Conservation (phyloP, 1,284 basidiomycete species). For the Thelephora terrestris region DNA sequence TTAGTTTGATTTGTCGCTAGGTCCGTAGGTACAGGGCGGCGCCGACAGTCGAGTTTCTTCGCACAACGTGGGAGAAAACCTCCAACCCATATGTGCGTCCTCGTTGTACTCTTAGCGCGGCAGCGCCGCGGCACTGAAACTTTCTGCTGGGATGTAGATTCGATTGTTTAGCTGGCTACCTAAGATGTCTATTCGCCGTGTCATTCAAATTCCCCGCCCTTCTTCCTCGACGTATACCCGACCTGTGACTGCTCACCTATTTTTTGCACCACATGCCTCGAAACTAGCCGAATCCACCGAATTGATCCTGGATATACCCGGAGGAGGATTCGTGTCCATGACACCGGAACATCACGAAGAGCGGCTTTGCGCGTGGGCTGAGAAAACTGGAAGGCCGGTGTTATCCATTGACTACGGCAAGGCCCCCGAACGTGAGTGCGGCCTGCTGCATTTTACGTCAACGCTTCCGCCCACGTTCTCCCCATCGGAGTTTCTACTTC, state of each 20-base stretch:
- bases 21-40: conserved; percentile 85
- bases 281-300: conserved; percentile 66
- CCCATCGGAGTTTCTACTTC: too few relatives aligned
- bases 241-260: conserved; percentile 80
- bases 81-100: conserved; percentile 76
- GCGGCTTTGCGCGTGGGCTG: conserved; percentile 81
- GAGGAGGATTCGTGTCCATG: conserved; percentile 96
- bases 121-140: background rate
- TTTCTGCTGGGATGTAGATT: conserved; percentile 35
- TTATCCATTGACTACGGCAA: conserved; percentile 92
- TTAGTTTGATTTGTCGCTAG: conserved; percentile 29
- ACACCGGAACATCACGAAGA: conserved; percentile 93
- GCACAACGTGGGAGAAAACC: conserved; percentile 95
- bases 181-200: conserved; percentile 57
- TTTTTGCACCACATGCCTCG: conserved; percentile 65
- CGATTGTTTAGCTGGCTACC: conserved; percentile 54
- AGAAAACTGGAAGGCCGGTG: conserved; percentile 70
- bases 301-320: conserved; percentile 86
- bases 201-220: conserved; percentile 78
- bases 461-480: background rate
- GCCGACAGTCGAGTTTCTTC: conserved; percentile 92
- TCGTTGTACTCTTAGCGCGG: conserved; percentile 2
- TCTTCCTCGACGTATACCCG: conserved; percentile 64
- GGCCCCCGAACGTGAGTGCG: conserved; percentile 79
- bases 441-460: background rate